Base-by-base conservation (phyloP, 129 eudicot species). In the Ambrosia trifida region DNA sequence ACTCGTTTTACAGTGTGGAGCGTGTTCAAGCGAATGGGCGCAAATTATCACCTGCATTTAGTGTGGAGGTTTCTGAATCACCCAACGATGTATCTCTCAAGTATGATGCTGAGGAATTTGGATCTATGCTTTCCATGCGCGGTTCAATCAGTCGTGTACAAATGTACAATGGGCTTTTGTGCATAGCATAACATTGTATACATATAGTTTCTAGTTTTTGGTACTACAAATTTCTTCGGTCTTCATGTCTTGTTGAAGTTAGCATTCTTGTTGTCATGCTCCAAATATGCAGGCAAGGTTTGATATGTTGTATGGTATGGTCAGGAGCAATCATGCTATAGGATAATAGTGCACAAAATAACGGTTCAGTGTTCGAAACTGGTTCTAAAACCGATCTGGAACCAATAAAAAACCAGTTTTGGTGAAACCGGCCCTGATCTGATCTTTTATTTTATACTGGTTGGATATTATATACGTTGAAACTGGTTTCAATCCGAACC, bases 21-120 rank as follows among this genome's bases (percentile, higher is more conserved):
- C 87, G 89, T 76, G 95, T 89, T 67, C 83, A 86, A 76, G 90
- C 84, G 16, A 13, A 78, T 63, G 96, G 96, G 7, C 80, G 84
- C 1, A 74, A 87, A 3, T 64, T 93, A 6, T 78, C 73, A 36
- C 98, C 95, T 64, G 92, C 93, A 17, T 87, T 93, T 69, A 69
- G 74, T 59, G 35, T 80, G 1, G 84, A 85, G 54, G 10, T 69
- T 18, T 57, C 76, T 3, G 85, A 83, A 38, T 79, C 83, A 61
- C 51, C 66, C 6, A 52, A 61, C 30, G 5, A 1, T 4, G 20
- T 47, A 17, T 5, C 17, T 68, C 70, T 77, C 17, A 61, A 10
- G 64, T 94, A 78, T 69, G 43, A 80, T 60, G 79, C 89, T 2
- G 61, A 78, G 63, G 82, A 80, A 61, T 75, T 87, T 9, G 31